Percentiles rank a stretch among this genome's conserved stretches.
phyloP scores from a whole-genome alignment of 2,329 filamentous ascomycete species.

The Pestalotiopsis fici region DNA sequence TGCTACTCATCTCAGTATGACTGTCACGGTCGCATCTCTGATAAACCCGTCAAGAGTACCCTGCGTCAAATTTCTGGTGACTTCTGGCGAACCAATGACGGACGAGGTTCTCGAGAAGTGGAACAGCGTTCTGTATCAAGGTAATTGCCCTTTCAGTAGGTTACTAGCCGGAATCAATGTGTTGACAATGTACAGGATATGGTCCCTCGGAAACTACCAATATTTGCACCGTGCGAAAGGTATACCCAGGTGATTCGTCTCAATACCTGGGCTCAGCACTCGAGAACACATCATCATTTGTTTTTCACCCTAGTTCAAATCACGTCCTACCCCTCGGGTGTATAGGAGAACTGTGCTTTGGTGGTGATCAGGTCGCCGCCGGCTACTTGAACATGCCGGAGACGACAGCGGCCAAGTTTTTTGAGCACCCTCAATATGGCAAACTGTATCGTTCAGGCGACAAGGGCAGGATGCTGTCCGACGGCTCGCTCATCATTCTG shows the following conservation, averaged over 20 bases:
- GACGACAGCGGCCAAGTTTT: slow-evolving; percentile 66
- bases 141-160: slow-evolving; percentile 27
- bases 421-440: slow-evolving; percentile 68
- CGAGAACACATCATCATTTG: slow-evolving; percentile 73
- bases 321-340: slow-evolving; percentile 67
- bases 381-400: slow-evolving; percentile 68
- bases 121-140: slow-evolving; percentile 73
- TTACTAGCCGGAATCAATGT: background rate
- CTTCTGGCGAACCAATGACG: slow-evolving; percentile 79
- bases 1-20: slow-evolving; percentile 82
- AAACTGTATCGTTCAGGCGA: slow-evolving; percentile 83
- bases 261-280: slow-evolving; percentile 78
- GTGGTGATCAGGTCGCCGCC: slow-evolving; percentile 76
- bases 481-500: slow-evolving; percentile 73
- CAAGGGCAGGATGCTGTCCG: slow-evolving; percentile 74
- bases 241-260: slow-evolving; percentile 58
- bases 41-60: slow-evolving; percentile 70
- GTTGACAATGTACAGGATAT: slow-evolving; percentile 51
- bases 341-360: slow-evolving; percentile 83
- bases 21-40: slow-evolving; percentile 81
- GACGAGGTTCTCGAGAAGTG: slow-evolving; percentile 70
- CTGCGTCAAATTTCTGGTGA: slow-evolving; percentile 72
- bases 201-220: slow-evolving; percentile 87
- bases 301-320: slow-evolving; percentile 50
- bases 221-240: slow-evolving; percentile 75